A percentile compares a stretch with the other conserved stretches of the same genome.
These are phyloP conservation scores for Lachnellula cervina DNA, from an alignment of 2,329 filamentous ascomycete species.

Conservation along the genomic window DNA sequence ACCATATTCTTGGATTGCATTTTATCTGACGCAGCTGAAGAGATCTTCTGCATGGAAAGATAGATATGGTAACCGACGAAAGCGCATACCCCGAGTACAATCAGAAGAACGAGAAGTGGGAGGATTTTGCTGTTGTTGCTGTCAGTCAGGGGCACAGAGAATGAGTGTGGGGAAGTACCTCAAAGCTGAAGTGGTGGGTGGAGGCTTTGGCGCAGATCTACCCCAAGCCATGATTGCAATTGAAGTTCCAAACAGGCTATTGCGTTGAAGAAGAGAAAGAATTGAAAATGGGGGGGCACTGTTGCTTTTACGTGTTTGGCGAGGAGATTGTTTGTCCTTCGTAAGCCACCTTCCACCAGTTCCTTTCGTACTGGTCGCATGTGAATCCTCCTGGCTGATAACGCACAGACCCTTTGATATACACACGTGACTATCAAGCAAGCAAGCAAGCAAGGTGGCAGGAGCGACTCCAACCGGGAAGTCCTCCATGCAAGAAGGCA, in stretches of 20 bases:
- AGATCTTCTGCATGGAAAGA: conserved; percentile 61
- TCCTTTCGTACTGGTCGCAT: not conserved
- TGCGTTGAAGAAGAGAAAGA: not conserved
- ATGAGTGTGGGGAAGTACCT: conserved; percentile 22
- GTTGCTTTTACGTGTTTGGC: not conserved
- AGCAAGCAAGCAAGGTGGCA: no score
- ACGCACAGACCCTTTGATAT: not conserved
- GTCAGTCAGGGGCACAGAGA: conserved; percentile 1
- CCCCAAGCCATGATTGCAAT: conserved; percentile 33
- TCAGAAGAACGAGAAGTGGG: conserved; percentile 61
- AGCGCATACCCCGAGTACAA: conserved; percentile 50
- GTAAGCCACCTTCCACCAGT: not conserved
- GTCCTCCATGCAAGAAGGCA: not conserved
- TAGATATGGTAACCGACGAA: conserved; percentile 72
- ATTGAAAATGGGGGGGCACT: not conserved
- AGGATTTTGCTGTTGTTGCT: conserved; percentile 45
- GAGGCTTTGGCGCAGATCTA: conserved; percentile 22
- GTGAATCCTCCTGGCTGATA: not conserved
- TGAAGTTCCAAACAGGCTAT: not conserved
- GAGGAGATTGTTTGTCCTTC: not conserved
- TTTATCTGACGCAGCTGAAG: conserved; percentile 58
- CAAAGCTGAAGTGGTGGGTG: conserved; percentile 29
- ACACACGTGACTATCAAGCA: not conserved
- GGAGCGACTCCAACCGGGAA: no score
- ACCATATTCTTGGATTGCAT: conserved; percentile 73